Evolutionary conservation across 148 eudicot genomes (phyloP), one percentile per base, ranked within the genome.

Genomic region (Camellia granthamiana): DNA sequence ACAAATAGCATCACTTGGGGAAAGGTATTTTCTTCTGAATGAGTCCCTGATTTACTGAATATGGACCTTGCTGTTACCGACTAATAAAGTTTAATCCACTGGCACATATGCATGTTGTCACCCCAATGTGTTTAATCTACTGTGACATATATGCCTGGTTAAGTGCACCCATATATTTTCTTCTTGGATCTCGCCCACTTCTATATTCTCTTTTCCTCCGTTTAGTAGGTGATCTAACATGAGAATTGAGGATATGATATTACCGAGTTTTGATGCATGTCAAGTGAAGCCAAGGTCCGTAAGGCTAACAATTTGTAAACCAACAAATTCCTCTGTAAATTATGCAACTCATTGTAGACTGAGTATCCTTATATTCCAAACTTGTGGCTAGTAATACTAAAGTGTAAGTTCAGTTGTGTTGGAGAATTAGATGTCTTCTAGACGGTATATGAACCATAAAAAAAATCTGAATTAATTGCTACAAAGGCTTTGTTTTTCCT

Each of bases 1-100:
- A 74, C 0, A 7, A 74, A 41, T 5, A 74, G 51, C 21, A 56
- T 16, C 5, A 19, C 41, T 15, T 11, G 7, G 18, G 49, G 77
- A 74, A 74, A 56, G 23, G 43, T 54, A 74, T 23, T 74, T 38
- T 12, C 19, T 58, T 58, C n/a, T 54, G 61, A 52, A 71, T 12
- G 38, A 30, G 16, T 30, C 30, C 30, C 70, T 66, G 13, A 38
- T 66, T 66, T 38, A 38, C 16, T 67, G 71, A 14, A 41, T 67
- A 15, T 7, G 49, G 14, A 7, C 71, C 71, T 67, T 3, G 19
- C 47, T 67, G 71, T 67, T 67, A 67, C 49, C 71, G 47, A 38
- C 71, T 41, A 67, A 43, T 67, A 47, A 41, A 74, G 46, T 38
- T 55, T 74, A 51, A n/a, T 51, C 59, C 56, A 72, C 42, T 72